phyloP scores from a whole-genome alignment of 306 rosid genomes.

The Betula pendula region DNA sequence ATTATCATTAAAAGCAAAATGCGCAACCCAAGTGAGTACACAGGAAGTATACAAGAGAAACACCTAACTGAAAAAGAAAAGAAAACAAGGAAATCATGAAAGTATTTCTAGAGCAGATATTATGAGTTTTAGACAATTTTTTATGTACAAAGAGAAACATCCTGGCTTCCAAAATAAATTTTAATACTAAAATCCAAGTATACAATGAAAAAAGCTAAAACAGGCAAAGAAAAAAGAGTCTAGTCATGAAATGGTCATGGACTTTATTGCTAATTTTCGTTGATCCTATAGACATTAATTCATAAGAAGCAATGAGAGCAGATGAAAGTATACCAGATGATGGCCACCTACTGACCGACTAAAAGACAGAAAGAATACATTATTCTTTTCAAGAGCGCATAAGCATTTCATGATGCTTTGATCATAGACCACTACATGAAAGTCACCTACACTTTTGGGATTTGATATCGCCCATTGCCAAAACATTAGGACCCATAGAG shows the following conservation, averaged over 20 bases:
- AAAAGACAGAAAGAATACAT: background rate
- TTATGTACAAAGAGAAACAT: background rate
- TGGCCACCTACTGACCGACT: background rate
- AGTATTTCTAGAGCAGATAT: background rate
- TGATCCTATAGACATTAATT: background rate
- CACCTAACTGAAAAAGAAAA: too few relatives aligned
- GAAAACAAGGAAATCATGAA: background rate
- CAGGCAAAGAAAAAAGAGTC: background rate
- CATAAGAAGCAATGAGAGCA: background rate
- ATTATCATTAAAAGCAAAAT: too few relatives aligned
- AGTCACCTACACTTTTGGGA: background rate
- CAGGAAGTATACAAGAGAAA: too few relatives aligned
- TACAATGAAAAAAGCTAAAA: background rate
- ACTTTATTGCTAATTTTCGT: background rate
- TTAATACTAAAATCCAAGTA: background rate
- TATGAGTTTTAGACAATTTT: background rate
- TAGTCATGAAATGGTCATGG: background rate
- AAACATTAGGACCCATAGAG: background rate
- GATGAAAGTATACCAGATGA: background rate
- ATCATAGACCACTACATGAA: background rate
- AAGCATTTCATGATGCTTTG: background rate
- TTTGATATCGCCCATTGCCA: background rate
- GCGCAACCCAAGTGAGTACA: too few relatives aligned
- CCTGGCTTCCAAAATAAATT: background rate
- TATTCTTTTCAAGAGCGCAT: background rate